phyloP scores from a whole-genome alignment of 257 asterid species.

The Gentiana straminea region DNA sequence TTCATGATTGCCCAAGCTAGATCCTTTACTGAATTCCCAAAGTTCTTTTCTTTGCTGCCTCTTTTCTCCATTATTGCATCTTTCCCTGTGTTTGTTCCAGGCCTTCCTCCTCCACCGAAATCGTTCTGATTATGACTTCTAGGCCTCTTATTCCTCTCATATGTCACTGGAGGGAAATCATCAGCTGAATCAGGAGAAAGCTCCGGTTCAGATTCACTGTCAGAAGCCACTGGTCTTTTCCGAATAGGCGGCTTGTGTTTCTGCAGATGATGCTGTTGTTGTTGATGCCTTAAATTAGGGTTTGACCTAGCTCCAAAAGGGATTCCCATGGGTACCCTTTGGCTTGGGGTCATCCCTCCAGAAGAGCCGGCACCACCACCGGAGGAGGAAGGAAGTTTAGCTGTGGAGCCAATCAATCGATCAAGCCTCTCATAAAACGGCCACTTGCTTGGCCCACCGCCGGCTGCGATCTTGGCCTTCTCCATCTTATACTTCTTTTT shows the following conservation, averaged over 20 bases:
- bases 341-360: not conserved
- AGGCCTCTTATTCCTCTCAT: conserved; percentile 31
- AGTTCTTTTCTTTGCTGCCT: conserved; percentile 21
- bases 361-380: conserved; percentile 4
- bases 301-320: conserved; percentile 30
- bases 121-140: conserved; percentile 18
- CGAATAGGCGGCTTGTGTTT: conserved; percentile 16
- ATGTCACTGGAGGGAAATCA: conserved; percentile 45
- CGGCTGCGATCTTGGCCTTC: conserved; percentile 64
- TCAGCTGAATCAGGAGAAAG: conserved; percentile 47
- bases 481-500: conserved; percentile 85
- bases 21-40: conserved; percentile 53
- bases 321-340: conserved; percentile 32
- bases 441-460: conserved; percentile 63
- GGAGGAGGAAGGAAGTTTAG: conserved; percentile 18
- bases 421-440: conserved; percentile 51
- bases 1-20: conserved; percentile 51
- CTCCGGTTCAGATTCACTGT: conserved; percentile 47
- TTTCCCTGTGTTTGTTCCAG: not conserved
- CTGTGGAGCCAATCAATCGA: conserved; percentile 48
- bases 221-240: conserved; percentile 32
- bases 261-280: conserved; percentile 9
- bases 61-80: conserved; percentile 12
- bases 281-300: conserved; percentile 18
- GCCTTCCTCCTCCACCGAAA: not conserved